phyloP scores from a whole-genome alignment of 2,329 filamentous ascomycete species.

The Penicillium crustosum region DNA sequence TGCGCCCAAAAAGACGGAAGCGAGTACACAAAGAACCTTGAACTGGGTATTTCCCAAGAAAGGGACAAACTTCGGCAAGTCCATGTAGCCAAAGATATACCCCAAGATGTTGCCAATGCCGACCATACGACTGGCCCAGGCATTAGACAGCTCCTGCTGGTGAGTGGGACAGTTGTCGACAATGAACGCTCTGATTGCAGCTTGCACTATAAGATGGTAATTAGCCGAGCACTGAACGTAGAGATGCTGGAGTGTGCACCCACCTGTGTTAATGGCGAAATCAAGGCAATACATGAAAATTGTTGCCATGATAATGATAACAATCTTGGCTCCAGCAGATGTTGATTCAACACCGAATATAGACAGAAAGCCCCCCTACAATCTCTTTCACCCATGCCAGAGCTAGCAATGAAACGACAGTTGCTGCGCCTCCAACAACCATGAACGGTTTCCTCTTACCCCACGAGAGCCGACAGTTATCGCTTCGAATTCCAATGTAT shows the following conservation, averaged over 20 bases:
- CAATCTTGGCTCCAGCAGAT: conserved; percentile 62
- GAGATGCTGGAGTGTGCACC: conserved; percentile 49
- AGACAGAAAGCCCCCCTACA: conserved; percentile 63
- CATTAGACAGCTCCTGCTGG: conserved; percentile 90
- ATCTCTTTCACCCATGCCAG: conserved; percentile 74
- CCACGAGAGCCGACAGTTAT: conserved; percentile 72
- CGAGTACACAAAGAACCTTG: conserved; percentile 85
- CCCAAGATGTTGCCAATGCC: conserved; percentile 89
- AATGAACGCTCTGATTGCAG: conserved; percentile 67
- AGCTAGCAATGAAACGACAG: conserved; percentile 65
- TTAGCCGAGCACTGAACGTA: neutral
- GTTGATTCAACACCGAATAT: conserved; percentile 70
- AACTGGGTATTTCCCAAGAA: conserved; percentile 89
- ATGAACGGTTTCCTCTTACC: conserved; percentile 82
- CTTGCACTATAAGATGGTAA: conserved; percentile 64
- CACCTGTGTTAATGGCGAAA: conserved; percentile 90
- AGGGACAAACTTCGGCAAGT: conserved; percentile 71
- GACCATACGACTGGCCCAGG: conserved; percentile 85
- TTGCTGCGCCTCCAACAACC: conserved; percentile 66
- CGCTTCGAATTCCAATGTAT: conserved; percentile 77
- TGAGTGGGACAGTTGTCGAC: conserved; percentile 89
- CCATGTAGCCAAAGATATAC: conserved; percentile 80
- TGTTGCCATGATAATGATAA: conserved; percentile 76
- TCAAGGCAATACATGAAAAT: conserved; percentile 86
- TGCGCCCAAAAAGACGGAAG: conserved; percentile 67